Percentiles rank a stretch among this genome's conserved stretches.
These are phyloP conservation scores for Podospora pseudopauciseta DNA, from an alignment of 495 filamentous ascomycete species.

Conservation along the genomic window DNA sequence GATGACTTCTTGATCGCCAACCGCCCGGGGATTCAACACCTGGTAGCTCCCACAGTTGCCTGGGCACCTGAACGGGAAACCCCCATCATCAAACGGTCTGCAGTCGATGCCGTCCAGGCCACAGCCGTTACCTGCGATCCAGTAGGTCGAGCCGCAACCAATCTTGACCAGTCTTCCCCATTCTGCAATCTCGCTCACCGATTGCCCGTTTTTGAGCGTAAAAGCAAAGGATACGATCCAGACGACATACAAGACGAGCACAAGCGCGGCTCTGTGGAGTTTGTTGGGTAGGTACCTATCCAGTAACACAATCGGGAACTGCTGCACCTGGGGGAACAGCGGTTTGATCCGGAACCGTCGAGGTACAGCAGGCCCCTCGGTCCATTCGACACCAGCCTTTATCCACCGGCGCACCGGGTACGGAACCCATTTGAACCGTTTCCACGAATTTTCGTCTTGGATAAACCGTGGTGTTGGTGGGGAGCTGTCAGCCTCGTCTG, in stretches of 20 bases:
- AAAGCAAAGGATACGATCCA: slow-evolving; percentile 73
- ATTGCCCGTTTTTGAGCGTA: slow-evolving; percentile 60
- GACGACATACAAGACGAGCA: slow-evolving; percentile 58
- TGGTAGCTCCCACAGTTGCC: slow-evolving; percentile 65
- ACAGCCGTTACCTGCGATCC: slow-evolving; percentile 68
- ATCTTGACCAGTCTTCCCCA: slow-evolving; percentile 64
- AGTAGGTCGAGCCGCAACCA: slow-evolving; percentile 62
- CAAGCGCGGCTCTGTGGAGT: slow-evolving; percentile 54
- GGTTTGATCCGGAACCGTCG: slow-evolving; percentile 63
- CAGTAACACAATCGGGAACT: slow-evolving; percentile 61
- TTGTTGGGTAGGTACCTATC: slow-evolving; percentile 61
- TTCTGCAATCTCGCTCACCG: slow-evolving; percentile 62
- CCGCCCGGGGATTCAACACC: slow-evolving; percentile 67
- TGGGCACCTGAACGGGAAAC: slow-evolving; percentile 74
- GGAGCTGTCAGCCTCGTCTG: slow-evolving; percentile 28
- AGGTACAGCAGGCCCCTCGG: slow-evolving; percentile 66
- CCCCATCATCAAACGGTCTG: slow-evolving; percentile 69
- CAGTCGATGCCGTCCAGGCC: slow-evolving; percentile 77
- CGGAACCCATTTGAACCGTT: slow-evolving; percentile 47
- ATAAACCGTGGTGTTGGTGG: slow-evolving; percentile 39
- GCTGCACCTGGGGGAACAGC: slow-evolving; percentile 64
- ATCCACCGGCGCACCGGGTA: slow-evolving; percentile 42
- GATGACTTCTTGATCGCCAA: slow-evolving; percentile 67
- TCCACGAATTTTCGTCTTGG: slow-evolving; percentile 37
- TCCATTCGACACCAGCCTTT: slow-evolving; percentile 55